These are phyloP conservation scores for Solanum clarkiae DNA, from an alignment of 257 asterid species.

Conservation along the genomic window DNA sequence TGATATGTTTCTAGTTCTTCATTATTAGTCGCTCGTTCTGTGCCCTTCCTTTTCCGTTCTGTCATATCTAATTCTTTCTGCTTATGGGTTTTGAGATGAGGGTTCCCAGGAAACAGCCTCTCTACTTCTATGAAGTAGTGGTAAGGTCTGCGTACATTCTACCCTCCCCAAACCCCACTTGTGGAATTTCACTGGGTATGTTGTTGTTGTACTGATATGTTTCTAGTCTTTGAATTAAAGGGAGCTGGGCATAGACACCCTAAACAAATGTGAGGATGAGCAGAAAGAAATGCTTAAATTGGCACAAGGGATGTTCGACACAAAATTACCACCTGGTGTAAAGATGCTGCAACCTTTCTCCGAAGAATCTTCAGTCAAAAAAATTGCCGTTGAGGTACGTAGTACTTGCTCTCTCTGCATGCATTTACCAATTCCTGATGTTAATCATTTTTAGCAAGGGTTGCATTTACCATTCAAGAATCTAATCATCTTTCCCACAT, in stretches of 20 bases:
- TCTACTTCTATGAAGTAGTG: no score
- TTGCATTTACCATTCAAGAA: neutral
- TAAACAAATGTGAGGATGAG: constrained; percentile 57
- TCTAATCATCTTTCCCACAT: neutral
- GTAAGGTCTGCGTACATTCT: no score
- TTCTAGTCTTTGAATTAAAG: constrained; percentile 15
- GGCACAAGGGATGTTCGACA: constrained; percentile 89
- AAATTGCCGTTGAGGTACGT: constrained; percentile 66
- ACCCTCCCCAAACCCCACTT: no score
- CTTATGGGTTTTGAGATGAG: no score
- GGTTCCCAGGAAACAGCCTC: no score
- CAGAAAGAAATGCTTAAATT: constrained; percentile 63
- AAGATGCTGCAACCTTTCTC: constrained; percentile 86
- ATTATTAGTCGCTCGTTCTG: no score
- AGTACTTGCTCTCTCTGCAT: neutral
- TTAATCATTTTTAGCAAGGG: neutral
- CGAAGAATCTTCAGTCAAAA: constrained; percentile 80
- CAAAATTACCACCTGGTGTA: constrained; percentile 90
- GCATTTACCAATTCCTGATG: neutral
- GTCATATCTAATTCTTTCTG: no score
- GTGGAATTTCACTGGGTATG: no score
- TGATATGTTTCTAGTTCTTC: neutral
- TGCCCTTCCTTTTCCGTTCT: no score
- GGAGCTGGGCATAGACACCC: constrained; percentile 81
- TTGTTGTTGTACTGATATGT: neutral